Base-by-base conservation (phyloP, 495 filamentous ascomycete genomes). In the Pyronema omphalodes region DNA sequence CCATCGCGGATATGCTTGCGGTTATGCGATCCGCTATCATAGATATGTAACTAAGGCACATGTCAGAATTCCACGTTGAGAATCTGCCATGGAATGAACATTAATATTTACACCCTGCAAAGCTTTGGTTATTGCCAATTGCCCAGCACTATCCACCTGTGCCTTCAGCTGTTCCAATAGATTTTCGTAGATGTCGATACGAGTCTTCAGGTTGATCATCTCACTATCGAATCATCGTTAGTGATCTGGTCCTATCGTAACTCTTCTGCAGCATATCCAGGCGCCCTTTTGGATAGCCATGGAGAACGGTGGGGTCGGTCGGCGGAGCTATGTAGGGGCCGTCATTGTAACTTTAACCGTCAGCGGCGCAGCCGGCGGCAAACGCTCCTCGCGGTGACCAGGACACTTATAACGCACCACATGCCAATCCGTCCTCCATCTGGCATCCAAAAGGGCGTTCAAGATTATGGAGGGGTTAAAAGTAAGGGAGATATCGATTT, bases 121-220 rank as follows among this genome's bases (percentile, higher is more conserved):
- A 7, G 57, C 59, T 18, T 55, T 51, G 39, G 52, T 55, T 18
- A 66, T 69, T 51, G 77, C 74, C 60, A 74, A 73, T 15, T 76
- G 75, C 15, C 69, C 57, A 14, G 71, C 65, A 59, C 71, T 74
- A 17, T 69, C 63, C n/a, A 69, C 72, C 65, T 51, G 76, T 57
- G 40, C 59, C 67, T 47, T 70, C 65, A 58, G 73, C 40, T 65
- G 59, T 37, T 62, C 52, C 37, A 66, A 54, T 11, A 66, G 55
- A 12, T 52, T 43, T 58, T 76, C 73, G 49, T 76, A 77, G 19
- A 67, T 60, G 19, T 71, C 65, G 9, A 77, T 66, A 53, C 74
- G 76, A 6, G 66, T 66, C 48, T 70, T 71, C 17, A 77, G 53
- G n/a, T 65, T 70, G n/a, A 69, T 71, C 57, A 77, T 61, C 46